phyloP scores from a whole-genome alignment of 176 grass and related monocot species.

The Oropetium thomaeum region DNA sequence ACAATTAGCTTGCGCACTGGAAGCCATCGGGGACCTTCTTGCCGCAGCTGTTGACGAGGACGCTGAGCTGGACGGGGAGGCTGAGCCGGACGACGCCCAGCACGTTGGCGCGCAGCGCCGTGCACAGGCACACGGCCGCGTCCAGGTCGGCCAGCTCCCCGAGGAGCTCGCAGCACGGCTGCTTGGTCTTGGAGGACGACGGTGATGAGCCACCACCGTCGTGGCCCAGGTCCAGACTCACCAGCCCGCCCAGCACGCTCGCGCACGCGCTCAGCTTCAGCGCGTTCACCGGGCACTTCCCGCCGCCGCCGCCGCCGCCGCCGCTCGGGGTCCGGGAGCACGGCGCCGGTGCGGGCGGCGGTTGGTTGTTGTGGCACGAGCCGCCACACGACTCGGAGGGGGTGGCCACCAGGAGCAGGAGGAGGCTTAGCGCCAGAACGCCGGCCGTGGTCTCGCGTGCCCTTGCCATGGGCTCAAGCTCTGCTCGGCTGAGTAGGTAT shows the following conservation, averaged over 20 bases:
- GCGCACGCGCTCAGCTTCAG: constrained; percentile 55
- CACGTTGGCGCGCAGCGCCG: constrained; percentile 52
- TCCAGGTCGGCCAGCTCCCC: constrained; percentile 47
- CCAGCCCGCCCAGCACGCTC: constrained; percentile 50
- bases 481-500: too few species aligned
- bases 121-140: constrained; percentile 61
- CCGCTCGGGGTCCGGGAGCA: neutral
- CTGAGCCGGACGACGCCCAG: constrained; percentile 42
- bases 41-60: constrained; percentile 64
- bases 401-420: neutral
- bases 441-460: neutral
- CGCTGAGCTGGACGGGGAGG: constrained; percentile 40
- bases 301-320: neutral
- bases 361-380: neutral
- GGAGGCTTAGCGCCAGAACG: neutral
- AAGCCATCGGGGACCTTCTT: constrained; percentile 63
- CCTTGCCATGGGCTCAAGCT: neutral
- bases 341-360: neutral
- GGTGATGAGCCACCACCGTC: neutral
- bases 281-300: constrained; percentile 44
- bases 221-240: constrained; percentile 1
- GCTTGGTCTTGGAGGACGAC: constrained; percentile 23
- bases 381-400: neutral
- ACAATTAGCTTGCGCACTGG: constrained; percentile 46
- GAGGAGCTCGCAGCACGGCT: constrained; percentile 58